Evolutionary conservation across 768 basidiomycete genomes (phyloP), one percentile per base, ranked within the genome.

Genomic region (Tricholoma matsutake): DNA sequence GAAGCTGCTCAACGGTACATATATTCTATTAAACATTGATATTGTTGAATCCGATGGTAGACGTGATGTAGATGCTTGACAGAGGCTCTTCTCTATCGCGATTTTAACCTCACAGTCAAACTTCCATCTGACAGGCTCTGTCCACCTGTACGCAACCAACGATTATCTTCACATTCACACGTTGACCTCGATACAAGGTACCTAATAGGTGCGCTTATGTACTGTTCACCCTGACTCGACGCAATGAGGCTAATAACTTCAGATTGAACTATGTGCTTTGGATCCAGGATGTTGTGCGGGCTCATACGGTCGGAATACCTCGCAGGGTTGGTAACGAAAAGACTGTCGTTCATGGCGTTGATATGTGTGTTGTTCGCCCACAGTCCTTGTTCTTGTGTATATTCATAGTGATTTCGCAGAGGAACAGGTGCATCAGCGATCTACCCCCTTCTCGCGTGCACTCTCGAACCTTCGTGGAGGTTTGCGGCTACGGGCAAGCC

Each of bases 391-490:
- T 52, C 28, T 47, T 34, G 13, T 14, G 22, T 39, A 25, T 37
- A 29, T 22, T 25, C 14, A 16, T n/a, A 28, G 39, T 59, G 8
- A 14, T 41, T 63, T 35, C 57, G 28, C 63, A 93, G 94, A 39
- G 96, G 96, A 20, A 96, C 95, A 7, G 96, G 96, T 0, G 88
- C 94, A 6, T 92, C 92, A 0, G 90, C 86, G 0, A 93, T 98
- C 58, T 98, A 97, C 65, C 89, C 96, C 0, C 77, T 98, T 1
- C 78, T 98, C 0, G 84, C 79, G 0, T 88, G 87, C 64, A 76
- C 77, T 1, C 65, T 84, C 35, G 74, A 84, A 47, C 69, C 77
- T 5, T 69, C 63, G 4, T 92, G 89, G 86, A 67, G 66, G 1
- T 84, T 96, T 58, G 63, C 84, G 20, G 92, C 83, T 0, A 92